Evolutionary conservation across 176 grass and related monocot species (phyloP), one percentile per base, ranked within the genome.

Genomic region (Aegilops sharonensis): DNA sequence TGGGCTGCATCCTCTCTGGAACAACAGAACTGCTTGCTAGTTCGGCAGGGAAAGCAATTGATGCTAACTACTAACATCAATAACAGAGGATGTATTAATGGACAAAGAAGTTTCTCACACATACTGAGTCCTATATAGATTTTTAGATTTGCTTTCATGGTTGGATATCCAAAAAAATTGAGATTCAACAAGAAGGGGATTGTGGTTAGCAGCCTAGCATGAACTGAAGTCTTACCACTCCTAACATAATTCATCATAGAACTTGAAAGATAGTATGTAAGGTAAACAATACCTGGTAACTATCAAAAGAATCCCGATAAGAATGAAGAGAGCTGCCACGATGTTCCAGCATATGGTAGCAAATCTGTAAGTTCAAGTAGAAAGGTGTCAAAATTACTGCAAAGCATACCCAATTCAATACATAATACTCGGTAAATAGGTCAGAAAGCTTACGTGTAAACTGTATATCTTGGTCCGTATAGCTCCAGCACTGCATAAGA

Each of bases 231-330:
- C 32, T 65, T 59, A 56, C 43, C 40, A 57, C 23, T 27, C 17
- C 32, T 78, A 62, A 65, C 20, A 64, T 25, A 78, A 72, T 40
- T 39, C 18, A 11, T 43, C 65, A 45, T 9, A 80, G 36, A 39
- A 79, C 50, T 75, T 12, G 6, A 35, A 79, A 52, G 48, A 52
- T 6, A 36, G 47, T 47, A 18, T 3, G 25, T 20, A 71, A 81
- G 7, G 31, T 47, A 80, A 83, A 68, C 47, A 81, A 73, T 91
- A 98, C 96, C 92, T 98, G 77, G 86, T 84, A 21, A 94, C 85
- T 73, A 98, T 91, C 45, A 91, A 35, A 79, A 96, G 92, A 78
- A 91, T 71, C 65, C 97, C 97, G 10, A 87, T 84, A 86, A 98
- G 90, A 79, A 98, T 69, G 43, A 98, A 98, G 59, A 95, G 91